Percentiles rank a stretch among this genome's conserved stretches.
These are phyloP conservation scores for Lagenidium giganteum DNA, from an alignment of 352 stramenopile species.

Conservation along the genomic window DNA sequence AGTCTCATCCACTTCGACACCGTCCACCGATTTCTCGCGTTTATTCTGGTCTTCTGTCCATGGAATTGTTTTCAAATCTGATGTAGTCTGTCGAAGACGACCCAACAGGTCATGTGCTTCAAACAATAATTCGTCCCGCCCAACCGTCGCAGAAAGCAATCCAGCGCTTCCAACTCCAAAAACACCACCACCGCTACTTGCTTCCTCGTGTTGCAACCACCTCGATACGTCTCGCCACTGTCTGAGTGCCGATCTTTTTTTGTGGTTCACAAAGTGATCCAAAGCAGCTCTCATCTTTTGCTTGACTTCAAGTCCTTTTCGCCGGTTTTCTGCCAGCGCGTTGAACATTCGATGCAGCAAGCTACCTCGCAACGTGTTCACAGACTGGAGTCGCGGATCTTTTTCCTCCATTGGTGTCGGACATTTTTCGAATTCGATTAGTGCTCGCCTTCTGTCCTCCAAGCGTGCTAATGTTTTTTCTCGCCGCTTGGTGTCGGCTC, in stretches of 20 bases:
- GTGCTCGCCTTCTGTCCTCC: conserved; percentile 30
- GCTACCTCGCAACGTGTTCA: conserved; percentile 28
- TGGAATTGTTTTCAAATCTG: conserved; percentile 24
- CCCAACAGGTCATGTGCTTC: conserved; percentile 39
- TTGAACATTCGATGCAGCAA: conserved; percentile 41
- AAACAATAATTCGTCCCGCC: conserved; percentile 38
- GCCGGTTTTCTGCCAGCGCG: conserved; percentile 40
- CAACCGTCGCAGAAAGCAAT: conserved; percentile 40
- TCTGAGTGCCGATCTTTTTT: conserved; percentile 17
- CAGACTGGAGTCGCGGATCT: conserved; percentile 27
- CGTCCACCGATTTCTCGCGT: conserved; percentile 1
- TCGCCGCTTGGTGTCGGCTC: conserved; percentile 39
- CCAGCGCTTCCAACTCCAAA: conserved; percentile 39
- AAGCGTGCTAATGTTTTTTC: conserved; percentile 26
- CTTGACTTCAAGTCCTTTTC: conserved; percentile 21
- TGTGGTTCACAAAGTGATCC: conserved; percentile 19
- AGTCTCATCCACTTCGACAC: neutral
- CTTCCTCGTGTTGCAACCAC: conserved; percentile 6
- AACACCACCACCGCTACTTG: neutral
- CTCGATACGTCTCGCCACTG: conserved; percentile 26
- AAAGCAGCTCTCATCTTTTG: conserved; percentile 36
- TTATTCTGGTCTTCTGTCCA: conserved; percentile 40
- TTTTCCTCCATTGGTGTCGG: conserved; percentile 13
- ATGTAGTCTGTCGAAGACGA: conserved; percentile 34
- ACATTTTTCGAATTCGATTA: conserved; percentile 44